Evolutionary conservation across 306 rosid genomes (phyloP).

Genomic region (Cicer pinnatifidum): DNA sequence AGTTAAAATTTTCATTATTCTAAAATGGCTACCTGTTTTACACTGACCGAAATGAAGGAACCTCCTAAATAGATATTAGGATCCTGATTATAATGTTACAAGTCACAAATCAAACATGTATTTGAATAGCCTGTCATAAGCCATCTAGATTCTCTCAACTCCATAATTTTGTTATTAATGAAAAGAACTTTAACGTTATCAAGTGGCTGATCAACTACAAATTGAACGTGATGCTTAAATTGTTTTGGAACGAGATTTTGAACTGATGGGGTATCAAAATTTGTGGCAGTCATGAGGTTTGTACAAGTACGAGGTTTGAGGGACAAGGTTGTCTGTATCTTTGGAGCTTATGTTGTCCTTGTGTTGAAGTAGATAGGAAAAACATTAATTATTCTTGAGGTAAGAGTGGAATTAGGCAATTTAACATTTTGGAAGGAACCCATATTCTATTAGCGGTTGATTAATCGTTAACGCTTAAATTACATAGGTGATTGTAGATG

Average conservation of each 20-base stretch:
- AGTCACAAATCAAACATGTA: neutral
- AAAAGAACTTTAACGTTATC: neutral
- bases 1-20: neutral
- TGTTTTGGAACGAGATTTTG: neutral
- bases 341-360: neutral
- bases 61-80: neutral
- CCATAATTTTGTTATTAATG: neutral
- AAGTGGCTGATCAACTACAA: neutral
- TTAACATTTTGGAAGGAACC: neutral
- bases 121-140: neutral
- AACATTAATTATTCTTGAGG: neutral
- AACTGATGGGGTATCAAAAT: neutral
- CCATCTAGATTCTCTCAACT: neutral
- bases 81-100: constrained; percentile 1
- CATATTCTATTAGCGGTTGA: neutral
- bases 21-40: neutral
- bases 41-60: neutral
- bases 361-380: neutral
- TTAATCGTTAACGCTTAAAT: neutral
- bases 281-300: neutral
- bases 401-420: neutral
- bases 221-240: neutral
- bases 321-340: neutral
- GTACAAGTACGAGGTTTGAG: neutral
- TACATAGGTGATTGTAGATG: neutral